Evolutionary conservation across 148 eudicot species (phyloP), one percentile per base, ranked within the genome.

Genomic region (Rhododendron vialii): DNA sequence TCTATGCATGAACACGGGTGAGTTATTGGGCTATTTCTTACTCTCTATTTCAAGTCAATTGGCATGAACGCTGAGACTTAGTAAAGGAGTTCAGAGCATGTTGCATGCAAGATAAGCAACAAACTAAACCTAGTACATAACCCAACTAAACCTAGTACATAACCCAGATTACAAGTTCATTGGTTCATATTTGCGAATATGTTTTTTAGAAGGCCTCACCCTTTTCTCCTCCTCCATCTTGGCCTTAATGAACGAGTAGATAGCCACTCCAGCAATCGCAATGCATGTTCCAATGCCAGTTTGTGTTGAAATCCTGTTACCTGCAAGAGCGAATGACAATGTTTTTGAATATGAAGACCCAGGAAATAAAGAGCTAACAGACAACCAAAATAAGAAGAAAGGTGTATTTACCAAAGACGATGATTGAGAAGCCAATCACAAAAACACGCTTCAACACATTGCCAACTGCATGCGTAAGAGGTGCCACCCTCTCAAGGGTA

Each of bases 401-500:
- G 11, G 82, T 15, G 57, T 47, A 28, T 55, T 93, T 93, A 95
- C 99, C 99, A 35, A 97, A 97, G 89, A 89, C 74, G 30, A 97
- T 63, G 83, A 97, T 97, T 84, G 99, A 94, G 95, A 97, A 97
- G 84, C 99, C 99, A 79, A 97, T 97, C 88, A 97, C 99, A 81
- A 97, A 95, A 88, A 97, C 99, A 89, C 99, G 99, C 86, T 97
- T 97, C 98, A 97, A 90, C 85, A 97, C 99, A 84, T 97, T 95
- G 50, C 99, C 99, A 71, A 97, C 99, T 4, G 99, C 99, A 85
- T 97, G 99, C 15, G 98, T 97, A 63, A 97, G 98, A 84, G 99
- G 99, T 80, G 99, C 99, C 75, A 97, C 99, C 96, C 99, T 93
- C 95, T 97, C 99, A 57, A 97, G 93, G 73, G 99, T 97, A 93